phyloP scores from a whole-genome alignment of 768 basidiomycete genomes.

The Pleurotus ostreatus region DNA sequence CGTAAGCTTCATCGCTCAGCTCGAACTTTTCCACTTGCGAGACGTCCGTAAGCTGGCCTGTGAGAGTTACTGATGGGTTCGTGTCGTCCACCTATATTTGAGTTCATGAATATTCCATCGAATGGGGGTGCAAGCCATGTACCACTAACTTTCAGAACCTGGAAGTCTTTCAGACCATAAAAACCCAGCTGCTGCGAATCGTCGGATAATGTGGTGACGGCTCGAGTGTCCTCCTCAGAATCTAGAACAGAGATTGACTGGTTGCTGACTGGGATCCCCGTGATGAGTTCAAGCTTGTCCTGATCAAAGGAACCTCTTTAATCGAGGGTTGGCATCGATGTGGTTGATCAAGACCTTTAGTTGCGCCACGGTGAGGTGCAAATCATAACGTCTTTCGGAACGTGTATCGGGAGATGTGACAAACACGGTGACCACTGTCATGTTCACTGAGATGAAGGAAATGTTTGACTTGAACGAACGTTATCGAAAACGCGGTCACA shows the following conservation, averaged over 20 bases:
- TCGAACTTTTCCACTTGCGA: constrained; percentile 93
- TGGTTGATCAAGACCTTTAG: constrained; percentile 63
- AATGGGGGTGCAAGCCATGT: not conserved
- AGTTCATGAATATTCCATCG: constrained; percentile 3
- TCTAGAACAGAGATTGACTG: constrained; percentile 66
- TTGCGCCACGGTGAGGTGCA: constrained; percentile 65
- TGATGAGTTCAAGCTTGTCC: constrained; percentile 84
- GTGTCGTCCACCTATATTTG: constrained; percentile 60
- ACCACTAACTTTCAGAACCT: constrained; percentile 70
- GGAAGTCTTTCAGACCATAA: constrained; percentile 72
- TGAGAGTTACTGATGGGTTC: constrained; percentile 70
- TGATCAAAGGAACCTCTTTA: constrained; percentile 22
- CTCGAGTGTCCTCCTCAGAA: constrained; percentile 46
- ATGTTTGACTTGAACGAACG: no score
- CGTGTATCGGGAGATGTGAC: constrained; percentile 86
- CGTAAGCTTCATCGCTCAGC: constrained; percentile 78
- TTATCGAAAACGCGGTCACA: no score
- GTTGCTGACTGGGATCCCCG: constrained; percentile 78
- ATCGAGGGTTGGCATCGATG: constrained; percentile 8
- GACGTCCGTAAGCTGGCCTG: constrained; percentile 82
- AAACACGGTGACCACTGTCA: constrained; percentile 56
- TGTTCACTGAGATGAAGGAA: not conserved
- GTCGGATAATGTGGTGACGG: constrained; percentile 57
- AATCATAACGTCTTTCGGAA: constrained; percentile 84
- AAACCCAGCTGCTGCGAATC: constrained; percentile 66